Conservation (phyloP, 495 filamentous ascomycete species). For the Podospora didyma region DNA sequence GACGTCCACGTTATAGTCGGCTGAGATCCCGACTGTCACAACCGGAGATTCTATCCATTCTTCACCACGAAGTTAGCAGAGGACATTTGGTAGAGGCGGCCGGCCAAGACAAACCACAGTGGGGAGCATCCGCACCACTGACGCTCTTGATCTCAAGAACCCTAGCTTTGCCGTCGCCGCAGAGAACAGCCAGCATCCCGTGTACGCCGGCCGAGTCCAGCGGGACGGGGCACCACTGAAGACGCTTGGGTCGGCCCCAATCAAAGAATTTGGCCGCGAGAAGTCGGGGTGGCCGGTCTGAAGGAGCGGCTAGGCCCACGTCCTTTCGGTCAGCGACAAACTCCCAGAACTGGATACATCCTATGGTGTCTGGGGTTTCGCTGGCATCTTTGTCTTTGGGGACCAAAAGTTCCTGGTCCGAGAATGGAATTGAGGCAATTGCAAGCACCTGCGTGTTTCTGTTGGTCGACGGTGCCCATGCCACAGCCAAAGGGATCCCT, state of each 20-base stretch:
- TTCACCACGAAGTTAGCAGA: constrained; percentile 6
- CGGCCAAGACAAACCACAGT: constrained; percentile 31
- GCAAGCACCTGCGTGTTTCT: constrained; percentile 38
- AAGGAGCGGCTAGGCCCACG: constrained; percentile 15
- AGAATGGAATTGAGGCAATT: constrained; percentile 39
- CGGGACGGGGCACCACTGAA: constrained; percentile 44
- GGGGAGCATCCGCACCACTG: constrained; percentile 14
- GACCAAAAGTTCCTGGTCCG: constrained; percentile 33
- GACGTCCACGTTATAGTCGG: constrained; percentile 40
- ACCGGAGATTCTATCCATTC: constrained; percentile 39
- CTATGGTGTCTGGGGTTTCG: constrained; percentile 19
- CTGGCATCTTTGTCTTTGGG: constrained; percentile 17
- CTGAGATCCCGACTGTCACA: constrained; percentile 33
- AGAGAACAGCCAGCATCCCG: constrained; percentile 37
- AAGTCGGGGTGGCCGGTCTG: constrained; percentile 22
- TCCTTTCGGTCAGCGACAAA: constrained; percentile 21
- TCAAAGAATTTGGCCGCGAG: constrained; percentile 30
- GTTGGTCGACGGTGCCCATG: constrained; percentile 37
- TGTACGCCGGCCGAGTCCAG: constrained; percentile 18
- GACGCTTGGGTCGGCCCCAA: constrained; percentile 38
- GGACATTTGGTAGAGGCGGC: background rate
- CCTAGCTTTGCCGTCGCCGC: constrained; percentile 38
- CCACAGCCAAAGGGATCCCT: constrained; percentile 40
- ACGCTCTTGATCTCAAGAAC: constrained; percentile 33
- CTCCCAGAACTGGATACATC: constrained; percentile 42